These are phyloP conservation scores for Phytophthora podocarpi DNA, from an alignment of 352 stramenopile genomes.

Conservation along the genomic window DNA sequence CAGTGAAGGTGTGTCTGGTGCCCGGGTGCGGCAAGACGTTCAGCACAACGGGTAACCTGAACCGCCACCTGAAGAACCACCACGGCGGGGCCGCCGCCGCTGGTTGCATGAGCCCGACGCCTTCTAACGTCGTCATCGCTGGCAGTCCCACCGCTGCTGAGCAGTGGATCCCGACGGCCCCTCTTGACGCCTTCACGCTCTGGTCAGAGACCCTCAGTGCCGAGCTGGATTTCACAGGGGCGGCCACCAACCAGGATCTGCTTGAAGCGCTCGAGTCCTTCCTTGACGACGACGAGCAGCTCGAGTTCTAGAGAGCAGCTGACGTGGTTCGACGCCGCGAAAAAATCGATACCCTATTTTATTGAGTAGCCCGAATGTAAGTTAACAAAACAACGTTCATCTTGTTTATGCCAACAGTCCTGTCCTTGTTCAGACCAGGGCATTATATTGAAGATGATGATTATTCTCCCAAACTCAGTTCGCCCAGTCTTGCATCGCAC, in stretches of 20 bases:
- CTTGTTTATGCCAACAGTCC: too few species aligned
- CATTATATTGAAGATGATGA: slow-evolving; percentile 16
- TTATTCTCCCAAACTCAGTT: slow-evolving; percentile 18
- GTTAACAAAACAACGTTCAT: slow-evolving; percentile 17
- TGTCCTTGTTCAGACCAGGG: too few species aligned
- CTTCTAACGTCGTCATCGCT: slow-evolving; percentile 6
- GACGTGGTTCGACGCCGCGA: slow-evolving; percentile 4
- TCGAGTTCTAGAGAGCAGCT: slow-evolving; percentile 16
- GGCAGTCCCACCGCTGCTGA: slow-evolving; percentile 32
- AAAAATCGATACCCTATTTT: slow-evolving; percentile 28
- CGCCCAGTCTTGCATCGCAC: slow-evolving; percentile 8
- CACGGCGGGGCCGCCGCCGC: neutral
- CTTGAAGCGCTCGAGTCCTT: slow-evolving; percentile 46
- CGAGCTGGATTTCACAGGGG: slow-evolving; percentile 17
- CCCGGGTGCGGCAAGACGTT: slow-evolving; percentile 61
- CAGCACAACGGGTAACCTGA: slow-evolving; percentile 67
- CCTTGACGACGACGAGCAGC: slow-evolving; percentile 38
- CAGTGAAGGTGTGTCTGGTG: slow-evolving; percentile 62
- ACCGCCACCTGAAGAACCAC: slow-evolving; percentile 69
- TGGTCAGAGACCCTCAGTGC: slow-evolving; percentile 25
- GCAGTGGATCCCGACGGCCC: slow-evolving; percentile 15
- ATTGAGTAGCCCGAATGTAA: slow-evolving; percentile 27
- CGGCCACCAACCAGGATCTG: slow-evolving; percentile 34
- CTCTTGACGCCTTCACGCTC: slow-evolving; percentile 18
- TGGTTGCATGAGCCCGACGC: slow-evolving; percentile 14